phyloP scores from a whole-genome alignment of 306 rosid species.

The Begonia peltatifolia region DNA sequence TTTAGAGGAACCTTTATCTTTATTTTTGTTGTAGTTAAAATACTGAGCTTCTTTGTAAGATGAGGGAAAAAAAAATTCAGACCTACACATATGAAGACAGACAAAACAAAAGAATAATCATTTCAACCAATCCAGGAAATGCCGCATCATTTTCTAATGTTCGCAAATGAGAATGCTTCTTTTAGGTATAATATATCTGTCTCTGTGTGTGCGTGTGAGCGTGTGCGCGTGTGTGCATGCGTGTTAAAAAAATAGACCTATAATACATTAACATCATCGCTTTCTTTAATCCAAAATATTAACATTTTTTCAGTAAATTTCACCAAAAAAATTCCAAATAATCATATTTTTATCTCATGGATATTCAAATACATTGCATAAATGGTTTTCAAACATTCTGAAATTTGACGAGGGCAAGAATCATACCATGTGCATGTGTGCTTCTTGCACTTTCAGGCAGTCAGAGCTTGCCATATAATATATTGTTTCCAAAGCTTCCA shows the following conservation, averaged over 20 bases:
- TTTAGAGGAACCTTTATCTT: too few species aligned
- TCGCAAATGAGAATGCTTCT: too few species aligned
- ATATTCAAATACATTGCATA: background rate
- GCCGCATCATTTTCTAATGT: too few species aligned
- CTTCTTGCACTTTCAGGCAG: constrained; percentile 46
- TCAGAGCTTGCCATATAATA: constrained; percentile 47
- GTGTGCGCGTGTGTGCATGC: too few species aligned
- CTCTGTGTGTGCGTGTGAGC: too few species aligned
- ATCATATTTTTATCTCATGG: background rate
- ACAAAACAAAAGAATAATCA: too few species aligned
- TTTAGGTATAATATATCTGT: too few species aligned
- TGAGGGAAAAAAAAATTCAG: too few species aligned
- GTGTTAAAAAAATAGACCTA: background rate
- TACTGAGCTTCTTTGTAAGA: too few species aligned
- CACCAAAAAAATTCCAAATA: background rate
- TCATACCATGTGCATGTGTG: constrained; percentile 59
- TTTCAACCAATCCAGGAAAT: too few species aligned
- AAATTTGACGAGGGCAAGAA: constrained; percentile 8
- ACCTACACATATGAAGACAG: too few species aligned
- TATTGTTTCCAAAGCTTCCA: constrained; percentile 73
- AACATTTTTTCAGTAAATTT: background rate
- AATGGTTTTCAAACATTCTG: background rate
- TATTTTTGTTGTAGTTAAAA: too few species aligned
- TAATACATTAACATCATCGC: background rate
- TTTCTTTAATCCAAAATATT: background rate